These are phyloP conservation scores for Achlya hypogyna DNA, from an alignment of 352 stramenopile genomes.

Conservation along the genomic window DNA sequence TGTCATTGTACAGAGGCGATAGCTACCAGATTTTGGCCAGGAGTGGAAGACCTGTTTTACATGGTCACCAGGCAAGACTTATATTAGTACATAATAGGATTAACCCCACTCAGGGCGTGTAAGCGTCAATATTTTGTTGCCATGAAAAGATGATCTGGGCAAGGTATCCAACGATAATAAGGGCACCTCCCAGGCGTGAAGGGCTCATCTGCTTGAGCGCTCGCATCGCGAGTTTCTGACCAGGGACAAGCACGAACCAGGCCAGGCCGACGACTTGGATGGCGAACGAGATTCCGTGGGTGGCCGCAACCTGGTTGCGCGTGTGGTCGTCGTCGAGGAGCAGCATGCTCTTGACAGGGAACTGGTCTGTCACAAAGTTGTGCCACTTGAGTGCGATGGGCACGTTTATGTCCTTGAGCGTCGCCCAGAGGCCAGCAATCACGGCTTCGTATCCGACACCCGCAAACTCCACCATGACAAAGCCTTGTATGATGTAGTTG, in stretches of 20 bases:
- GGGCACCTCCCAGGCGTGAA: background rate
- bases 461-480: slow-evolving; percentile 59
- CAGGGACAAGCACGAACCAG: slow-evolving; percentile 45
- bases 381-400: slow-evolving; percentile 45
- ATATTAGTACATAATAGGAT: background rate
- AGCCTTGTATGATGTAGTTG: slow-evolving; percentile 44
- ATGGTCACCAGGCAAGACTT: no score
- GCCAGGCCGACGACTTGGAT: slow-evolving; percentile 38
- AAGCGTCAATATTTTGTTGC: slow-evolving; percentile 2
- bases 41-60: no score
- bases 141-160: background rate
- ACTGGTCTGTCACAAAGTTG: slow-evolving; percentile 45
- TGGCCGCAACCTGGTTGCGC: slow-evolving; percentile 50
- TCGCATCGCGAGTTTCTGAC: slow-evolving; percentile 24
- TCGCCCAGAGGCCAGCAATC: slow-evolving; percentile 57
- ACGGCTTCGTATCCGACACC: slow-evolving; percentile 59
- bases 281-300: slow-evolving; percentile 38
- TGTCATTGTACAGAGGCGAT: no score
- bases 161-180: background rate
- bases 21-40: no score
- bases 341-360: slow-evolving; percentile 53
- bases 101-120: background rate
- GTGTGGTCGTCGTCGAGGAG: slow-evolving; percentile 42
- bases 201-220: background rate
- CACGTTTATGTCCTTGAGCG: slow-evolving; percentile 46